Conservation (phyloP, 345 rosid genomes). For the Syzygium jambos region DNA sequence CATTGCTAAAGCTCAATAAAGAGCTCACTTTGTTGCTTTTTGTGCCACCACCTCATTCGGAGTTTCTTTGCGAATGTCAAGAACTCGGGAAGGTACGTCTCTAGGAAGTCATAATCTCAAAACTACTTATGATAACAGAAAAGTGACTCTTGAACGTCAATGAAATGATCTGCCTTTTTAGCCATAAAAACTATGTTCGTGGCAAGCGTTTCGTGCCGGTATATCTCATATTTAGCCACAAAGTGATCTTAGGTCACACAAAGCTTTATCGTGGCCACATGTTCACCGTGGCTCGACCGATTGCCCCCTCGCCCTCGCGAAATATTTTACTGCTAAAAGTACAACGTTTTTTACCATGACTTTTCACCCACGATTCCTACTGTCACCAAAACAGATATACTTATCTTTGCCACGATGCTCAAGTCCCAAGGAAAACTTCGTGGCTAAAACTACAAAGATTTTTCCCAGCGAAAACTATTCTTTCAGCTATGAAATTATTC, state of each 20-base stretch:
- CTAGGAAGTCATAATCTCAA: neutral
- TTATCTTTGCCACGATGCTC: no score
- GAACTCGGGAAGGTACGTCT: neutral
- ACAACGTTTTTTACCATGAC: no score
- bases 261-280: no score
- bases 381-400: no score
- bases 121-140: neutral
- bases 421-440: neutral
- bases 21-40: neutral
- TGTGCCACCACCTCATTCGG: neutral
- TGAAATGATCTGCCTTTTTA: neutral
- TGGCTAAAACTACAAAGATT: neutral
- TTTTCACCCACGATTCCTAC: no score
- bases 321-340: no score
- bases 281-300: no score
- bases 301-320: no score
- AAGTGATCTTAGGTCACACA: no score
- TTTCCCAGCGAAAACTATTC: no score
- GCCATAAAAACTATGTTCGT: neutral
- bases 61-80: neutral
- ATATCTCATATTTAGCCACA: neutral
- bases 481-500: no score
- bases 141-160: neutral
- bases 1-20: neutral
- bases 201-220: neutral